Base-by-base conservation (phyloP, 805 yeast genomes). In the Debaryomyces maramus region DNA sequence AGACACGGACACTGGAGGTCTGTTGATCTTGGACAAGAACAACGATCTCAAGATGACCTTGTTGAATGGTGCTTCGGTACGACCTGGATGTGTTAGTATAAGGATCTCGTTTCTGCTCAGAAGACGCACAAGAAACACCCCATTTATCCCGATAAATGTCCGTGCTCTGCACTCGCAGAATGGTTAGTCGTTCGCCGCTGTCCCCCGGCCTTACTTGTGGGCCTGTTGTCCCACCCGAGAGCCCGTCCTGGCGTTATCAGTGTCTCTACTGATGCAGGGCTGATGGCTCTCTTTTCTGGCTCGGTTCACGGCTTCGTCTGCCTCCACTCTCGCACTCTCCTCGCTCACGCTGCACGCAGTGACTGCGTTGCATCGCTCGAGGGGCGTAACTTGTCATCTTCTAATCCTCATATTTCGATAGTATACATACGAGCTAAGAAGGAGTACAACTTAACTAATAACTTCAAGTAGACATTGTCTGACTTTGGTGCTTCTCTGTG, bases 401-500 rank as follows among this genome's bases (percentile, higher is more conserved):
- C 36, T 21, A 14, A 15, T 30, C 36, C 34, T 35, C 24, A 36
- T 26, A 18, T 16, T 24, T 34, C 28, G 28, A 43, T 39, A 17
- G 29, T 28, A 52, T 74, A 88, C 96, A 76, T 87, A 88, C 99
- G 97, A 80, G 98, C 96, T 78, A 93, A 83, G 95, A 88, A 93
- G 72, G 97, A 77, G 88, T 90, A 93, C 65, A 93, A 81, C 85
- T 91, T 91, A 75, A 91, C 98, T 77, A 93, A 85, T 72, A 93
- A 78, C 78, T 85, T 86, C 79, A 93, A 81, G 97, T 93, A 93
- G 78, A 90, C 97, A 73, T 93, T 93, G 80, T 93, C 96, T 59
- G 98, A 91, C 83, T 88, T 88, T 80, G 99, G 99, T 77, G 97
- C 97, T 72, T 85, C 78, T 80, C 99, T 89, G 88, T 88, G 96